Evolutionary conservation across 2,329 filamentous ascomycete genomes (phyloP).

Genomic region (Endothia cerciana): DNA sequence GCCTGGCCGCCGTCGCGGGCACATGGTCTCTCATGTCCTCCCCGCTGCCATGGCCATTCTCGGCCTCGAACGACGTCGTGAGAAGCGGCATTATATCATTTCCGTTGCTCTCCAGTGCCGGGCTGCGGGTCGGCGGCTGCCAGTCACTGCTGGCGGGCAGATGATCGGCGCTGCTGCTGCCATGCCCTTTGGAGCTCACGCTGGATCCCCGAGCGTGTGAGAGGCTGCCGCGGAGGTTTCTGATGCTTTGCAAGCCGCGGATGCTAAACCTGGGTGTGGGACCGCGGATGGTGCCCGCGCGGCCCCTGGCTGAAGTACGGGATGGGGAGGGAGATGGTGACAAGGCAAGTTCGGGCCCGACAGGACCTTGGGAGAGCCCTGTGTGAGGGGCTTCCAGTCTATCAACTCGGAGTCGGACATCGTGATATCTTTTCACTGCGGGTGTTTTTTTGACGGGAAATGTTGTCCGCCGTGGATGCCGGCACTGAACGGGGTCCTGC

Average conservation of each 20-base stretch:
- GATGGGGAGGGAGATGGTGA: neutral
- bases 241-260: slow-evolving; percentile 15
- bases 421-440: neutral
- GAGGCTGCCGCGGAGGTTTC: slow-evolving; percentile 7
- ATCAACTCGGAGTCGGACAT: neutral
- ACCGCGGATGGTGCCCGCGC: neutral
- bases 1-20: neutral
- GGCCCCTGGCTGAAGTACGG: neutral
- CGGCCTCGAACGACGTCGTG: neutral
- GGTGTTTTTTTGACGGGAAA: neutral
- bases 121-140: neutral
- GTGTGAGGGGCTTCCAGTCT: neutral
- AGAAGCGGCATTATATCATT: neutral
- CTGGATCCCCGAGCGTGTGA: neutral
- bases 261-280: slow-evolving; percentile 5
- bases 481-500: neutral
- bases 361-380: neutral
- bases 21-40: neutral
- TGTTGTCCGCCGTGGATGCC: neutral
- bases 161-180: neutral
- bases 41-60: neutral
- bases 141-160: neutral
- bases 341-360: neutral
- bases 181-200: neutral
- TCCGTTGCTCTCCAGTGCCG: neutral